Conservation (phyloP, 2,329 filamentous ascomycete species). For the Paracamarosporium sp. region DNA sequence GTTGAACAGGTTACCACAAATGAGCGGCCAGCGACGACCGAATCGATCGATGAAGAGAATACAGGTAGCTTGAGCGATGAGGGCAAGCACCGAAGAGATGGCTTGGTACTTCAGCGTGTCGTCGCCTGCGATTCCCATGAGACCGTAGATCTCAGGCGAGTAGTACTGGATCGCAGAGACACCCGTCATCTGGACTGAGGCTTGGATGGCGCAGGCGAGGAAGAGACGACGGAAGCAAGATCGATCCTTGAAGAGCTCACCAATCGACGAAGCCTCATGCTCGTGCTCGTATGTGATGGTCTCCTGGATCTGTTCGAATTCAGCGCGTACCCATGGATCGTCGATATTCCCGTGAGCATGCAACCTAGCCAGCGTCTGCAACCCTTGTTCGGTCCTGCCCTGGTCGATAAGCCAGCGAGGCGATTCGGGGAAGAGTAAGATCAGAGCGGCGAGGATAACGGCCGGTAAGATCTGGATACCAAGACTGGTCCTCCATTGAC, state of each 20-base stretch:
- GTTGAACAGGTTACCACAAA: slow-evolving; percentile 75
- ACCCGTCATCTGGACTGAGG: slow-evolving; percentile 78
- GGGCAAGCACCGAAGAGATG: slow-evolving; percentile 74
- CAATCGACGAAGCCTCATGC: slow-evolving; percentile 72
- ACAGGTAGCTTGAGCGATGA: slow-evolving; percentile 72
- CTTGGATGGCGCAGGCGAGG: slow-evolving; percentile 73
- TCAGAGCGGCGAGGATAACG: slow-evolving; percentile 67
- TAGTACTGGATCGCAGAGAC: slow-evolving; percentile 72
- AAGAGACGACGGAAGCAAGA: slow-evolving; percentile 76
- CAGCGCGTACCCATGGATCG: slow-evolving; percentile 74
- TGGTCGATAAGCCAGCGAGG: slow-evolving; percentile 77
- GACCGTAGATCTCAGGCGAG: slow-evolving; percentile 69
- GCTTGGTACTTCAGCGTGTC: slow-evolving; percentile 77
- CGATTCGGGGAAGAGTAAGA: slow-evolving; percentile 74
- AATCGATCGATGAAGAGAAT: slow-evolving; percentile 73
- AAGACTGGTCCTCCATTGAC: slow-evolving; percentile 68
- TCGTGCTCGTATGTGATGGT: slow-evolving; percentile 71
- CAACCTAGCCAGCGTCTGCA: slow-evolving; percentile 70
- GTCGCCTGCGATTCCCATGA: slow-evolving; percentile 71
- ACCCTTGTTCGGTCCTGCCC: slow-evolving; percentile 68
- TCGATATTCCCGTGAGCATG: slow-evolving; percentile 72
- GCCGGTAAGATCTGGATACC: slow-evolving; percentile 77
- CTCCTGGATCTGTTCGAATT: slow-evolving; percentile 75
- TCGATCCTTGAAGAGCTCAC: slow-evolving; percentile 70
- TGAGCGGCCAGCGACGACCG: slow-evolving; percentile 75